A percentile compares a stretch with the other conserved stretches of the same genome.
phyloP scores from a whole-genome alignment of 805 yeast species.

The Nakazawaea laoshanensis region DNA sequence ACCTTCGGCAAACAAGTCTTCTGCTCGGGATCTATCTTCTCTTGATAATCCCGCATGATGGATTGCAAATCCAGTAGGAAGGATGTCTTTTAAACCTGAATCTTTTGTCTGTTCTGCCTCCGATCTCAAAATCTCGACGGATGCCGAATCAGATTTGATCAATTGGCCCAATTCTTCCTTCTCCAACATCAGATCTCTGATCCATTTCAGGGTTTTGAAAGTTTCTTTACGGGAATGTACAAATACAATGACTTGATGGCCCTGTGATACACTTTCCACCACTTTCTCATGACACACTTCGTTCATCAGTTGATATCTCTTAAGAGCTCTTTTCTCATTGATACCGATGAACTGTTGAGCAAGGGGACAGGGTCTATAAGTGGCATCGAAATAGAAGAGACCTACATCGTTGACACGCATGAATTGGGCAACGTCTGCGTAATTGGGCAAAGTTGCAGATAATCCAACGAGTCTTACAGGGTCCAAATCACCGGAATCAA shows the following conservation, averaged over 20 bases:
- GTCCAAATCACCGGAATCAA: conserved; percentile 30
- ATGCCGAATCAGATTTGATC: conserved; percentile 43
- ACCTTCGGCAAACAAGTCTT: conserved; percentile 85
- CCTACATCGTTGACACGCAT: conserved; percentile 55
- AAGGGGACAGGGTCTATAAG: conserved; percentile 87
- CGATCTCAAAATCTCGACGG: conserved; percentile 50
- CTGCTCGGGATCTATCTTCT: conserved; percentile 68
- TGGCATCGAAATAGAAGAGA: conserved; percentile 72
- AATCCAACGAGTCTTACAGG: conserved; percentile 70
- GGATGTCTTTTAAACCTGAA: conserved; percentile 44
- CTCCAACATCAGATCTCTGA: conserved; percentile 53
- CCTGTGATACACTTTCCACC: conserved; percentile 48
- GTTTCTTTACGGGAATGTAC: conserved; percentile 96
- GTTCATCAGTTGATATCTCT: conserved; percentile 74
- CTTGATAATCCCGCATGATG: conserved; percentile 87
- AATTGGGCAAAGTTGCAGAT: conserved; percentile 91
- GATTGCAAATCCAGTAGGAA: conserved; percentile 72
- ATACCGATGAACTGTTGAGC: conserved; percentile 85
- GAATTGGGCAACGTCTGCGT: conserved; percentile 76
- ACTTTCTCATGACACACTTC: conserved; percentile 80
- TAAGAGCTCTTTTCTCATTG: conserved; percentile 73
- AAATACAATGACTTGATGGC: conserved; percentile 78
- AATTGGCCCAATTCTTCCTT: conserved; percentile 36
- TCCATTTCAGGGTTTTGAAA: conserved; percentile 67
- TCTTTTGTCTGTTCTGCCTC: conserved; percentile 55